Evolutionary conservation across 352 stramenopile genomes (phyloP).

Genomic region (Phytophthora uliginosa): DNA sequence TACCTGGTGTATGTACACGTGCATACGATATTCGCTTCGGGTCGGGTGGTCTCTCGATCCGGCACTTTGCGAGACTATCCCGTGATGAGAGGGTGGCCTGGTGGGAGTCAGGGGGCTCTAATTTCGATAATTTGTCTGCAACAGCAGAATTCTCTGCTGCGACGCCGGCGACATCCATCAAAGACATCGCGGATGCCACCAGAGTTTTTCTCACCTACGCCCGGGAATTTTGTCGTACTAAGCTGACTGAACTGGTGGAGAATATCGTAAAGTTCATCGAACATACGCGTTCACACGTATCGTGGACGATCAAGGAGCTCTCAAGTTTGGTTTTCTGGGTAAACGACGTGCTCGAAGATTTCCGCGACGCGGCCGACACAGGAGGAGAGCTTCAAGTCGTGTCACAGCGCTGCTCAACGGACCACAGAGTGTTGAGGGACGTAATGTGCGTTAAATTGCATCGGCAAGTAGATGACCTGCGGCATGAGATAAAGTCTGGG

Average conservation of each 20-base stretch:
- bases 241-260: slow-evolving; percentile 1
- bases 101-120: slow-evolving; percentile 3
- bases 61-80: slow-evolving; percentile 2
- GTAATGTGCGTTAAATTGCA: too few species aligned
- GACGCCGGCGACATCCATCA: background rate
- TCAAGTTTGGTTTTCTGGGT: background rate
- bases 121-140: slow-evolving; percentile 12
- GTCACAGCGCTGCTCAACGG: background rate
- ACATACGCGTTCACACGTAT: slow-evolving; percentile 3
- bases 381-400: background rate
- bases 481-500: too few species aligned
- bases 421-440: background rate
- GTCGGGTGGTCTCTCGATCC: slow-evolving; percentile 3
- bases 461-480: too few species aligned
- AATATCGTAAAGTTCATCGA: slow-evolving; percentile 6
- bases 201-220: slow-evolving; percentile 11
- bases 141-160: slow-evolving; percentile 14
- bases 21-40: too few species aligned
- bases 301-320: slow-evolving; percentile 5
- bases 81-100: slow-evolving; percentile 2
- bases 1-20: background rate
- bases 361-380: background rate
- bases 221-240: background rate
- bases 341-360: background rate
- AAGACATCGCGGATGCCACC: background rate